These are phyloP conservation scores for Pittosporum tobira DNA, from an alignment of 129 eudicot species.

Conservation along the genomic window DNA sequence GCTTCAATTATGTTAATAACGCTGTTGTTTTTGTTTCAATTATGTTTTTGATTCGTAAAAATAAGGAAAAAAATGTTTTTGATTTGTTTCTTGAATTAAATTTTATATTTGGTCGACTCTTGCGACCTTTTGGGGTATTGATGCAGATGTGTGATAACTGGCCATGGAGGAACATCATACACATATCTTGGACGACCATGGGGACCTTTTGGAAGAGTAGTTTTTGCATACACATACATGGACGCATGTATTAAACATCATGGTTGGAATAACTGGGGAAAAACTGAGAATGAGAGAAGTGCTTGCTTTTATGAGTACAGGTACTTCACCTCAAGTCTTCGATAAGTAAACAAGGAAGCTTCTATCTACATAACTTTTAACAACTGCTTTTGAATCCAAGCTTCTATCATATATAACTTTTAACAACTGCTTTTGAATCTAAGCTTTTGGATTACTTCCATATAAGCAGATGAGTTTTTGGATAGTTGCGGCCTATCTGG, in stretches of 20 bases:
- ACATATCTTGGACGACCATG: slow-evolving; percentile 92
- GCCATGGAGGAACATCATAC: slow-evolving; percentile 64
- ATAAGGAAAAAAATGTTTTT: too few species aligned
- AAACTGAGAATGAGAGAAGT: slow-evolving; percentile 68
- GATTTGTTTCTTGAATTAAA: too few species aligned
- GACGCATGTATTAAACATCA: slow-evolving; percentile 68
- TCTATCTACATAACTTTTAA: too few species aligned
- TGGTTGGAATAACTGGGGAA: slow-evolving; percentile 95
- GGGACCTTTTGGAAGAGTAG: slow-evolving; percentile 99
- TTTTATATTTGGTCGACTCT: not conserved
- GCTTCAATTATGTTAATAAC: too few species aligned
- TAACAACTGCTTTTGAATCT: not conserved
- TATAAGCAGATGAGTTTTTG: too few species aligned
- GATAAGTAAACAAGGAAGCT: too few species aligned
- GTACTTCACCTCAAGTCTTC: slow-evolving; percentile 22
- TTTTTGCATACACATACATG: slow-evolving; percentile 75
- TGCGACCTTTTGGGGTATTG: not conserved
- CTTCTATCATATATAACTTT: not conserved
- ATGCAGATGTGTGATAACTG: slow-evolving; percentile 87
- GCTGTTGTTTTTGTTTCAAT: too few species aligned
- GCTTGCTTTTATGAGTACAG: slow-evolving; percentile 97
- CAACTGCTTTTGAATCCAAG: not conserved
- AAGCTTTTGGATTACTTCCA: too few species aligned
- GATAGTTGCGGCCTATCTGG: too few species aligned
- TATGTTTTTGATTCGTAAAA: too few species aligned